Evolutionary conservation across 169 alveolate species (phyloP), one percentile per base, ranked within the genome.

Genomic region (Toxoplasma gondii): DNA sequence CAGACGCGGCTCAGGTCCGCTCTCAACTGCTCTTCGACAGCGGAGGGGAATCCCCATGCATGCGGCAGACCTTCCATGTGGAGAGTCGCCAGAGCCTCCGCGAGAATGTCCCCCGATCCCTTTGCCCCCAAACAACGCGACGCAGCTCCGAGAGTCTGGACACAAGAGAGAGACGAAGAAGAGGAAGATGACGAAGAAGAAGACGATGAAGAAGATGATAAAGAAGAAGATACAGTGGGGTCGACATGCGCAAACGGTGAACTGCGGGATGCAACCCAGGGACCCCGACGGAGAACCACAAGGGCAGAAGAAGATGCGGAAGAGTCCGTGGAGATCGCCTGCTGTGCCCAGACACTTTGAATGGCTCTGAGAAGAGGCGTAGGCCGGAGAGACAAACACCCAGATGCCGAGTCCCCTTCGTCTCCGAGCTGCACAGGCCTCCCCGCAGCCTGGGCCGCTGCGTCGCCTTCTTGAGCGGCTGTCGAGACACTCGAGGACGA

Each of bases 31-130:
- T 24, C 54, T 31, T 78, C 58, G 54, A 91, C 82, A 82, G 19
- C 91, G 2, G 80, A 36, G 10, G 94, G 90, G 64, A 91, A 91
- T 22, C 82, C 90, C 67, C 67, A 24, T 10, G 90, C 90, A 41
- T 38, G 90, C 38, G 41, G 34, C 64, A 82, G 29, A 12, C 90
- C 90, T 41, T 82, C 69, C 90, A 82, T 82, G 41, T 41, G 54
- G 7, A 82, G 67, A 5, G 67, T 31, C 53, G 90, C 53, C 41
- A 41, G 41, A 36, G 69, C 53, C 41, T 82, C 90, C 19, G 69
- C 90, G 34, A 43, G 41, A 82, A 82, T 31, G 64, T 82, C 90
- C 24, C 24, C 90, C 67, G 53, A 41, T 41, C 90, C 90, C 24
- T 31, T 36, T 2, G 69, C 64, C 38, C 90, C 90, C 41, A 82